Percentiles rank a stretch among this genome's conserved stretches.
phyloP scores from a whole-genome alignment of 2,329 filamentous ascomycete genomes.

The Colletotrichum cordylinicola region DNA sequence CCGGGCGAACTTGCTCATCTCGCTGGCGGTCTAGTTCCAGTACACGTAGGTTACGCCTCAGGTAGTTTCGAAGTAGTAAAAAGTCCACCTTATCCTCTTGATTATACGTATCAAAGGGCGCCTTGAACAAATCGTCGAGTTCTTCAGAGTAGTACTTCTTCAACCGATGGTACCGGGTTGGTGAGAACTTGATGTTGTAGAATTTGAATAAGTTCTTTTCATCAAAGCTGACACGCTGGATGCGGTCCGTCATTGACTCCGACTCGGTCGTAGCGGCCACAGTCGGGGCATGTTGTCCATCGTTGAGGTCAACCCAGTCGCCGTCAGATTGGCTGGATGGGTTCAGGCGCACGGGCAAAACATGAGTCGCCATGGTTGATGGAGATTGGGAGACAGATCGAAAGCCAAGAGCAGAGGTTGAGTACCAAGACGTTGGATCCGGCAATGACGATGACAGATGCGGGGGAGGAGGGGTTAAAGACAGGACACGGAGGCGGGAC shows the following conservation, averaged over 20 bases:
- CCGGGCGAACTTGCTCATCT: conserved; percentile 36
- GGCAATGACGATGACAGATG: background rate
- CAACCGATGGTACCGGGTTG: conserved; percentile 42
- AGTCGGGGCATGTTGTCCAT: background rate
- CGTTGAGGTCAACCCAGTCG: conserved; percentile 4
- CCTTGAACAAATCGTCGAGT: conserved; percentile 32
- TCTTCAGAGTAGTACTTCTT: conserved; percentile 46
- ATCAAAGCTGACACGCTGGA: conserved; percentile 50
- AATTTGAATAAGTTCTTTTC: conserved; percentile 51
- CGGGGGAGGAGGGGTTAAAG: conserved; percentile 3
- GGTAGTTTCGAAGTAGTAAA: conserved; percentile 53
- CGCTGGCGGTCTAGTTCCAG: conserved; percentile 35
- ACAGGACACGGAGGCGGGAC: background rate
- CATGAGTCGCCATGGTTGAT: background rate
- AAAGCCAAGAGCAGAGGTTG: no score
- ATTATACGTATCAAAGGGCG: conserved; percentile 31
- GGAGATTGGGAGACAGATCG: background rate
- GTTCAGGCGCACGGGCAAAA: background rate
- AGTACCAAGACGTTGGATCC: background rate
- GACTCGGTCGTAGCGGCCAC: background rate
- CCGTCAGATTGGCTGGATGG: background rate
- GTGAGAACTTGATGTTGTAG: conserved; percentile 54
- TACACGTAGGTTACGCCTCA: conserved; percentile 34
- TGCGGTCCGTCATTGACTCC: conserved; percentile 44
- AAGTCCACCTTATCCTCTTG: conserved; percentile 56